phyloP scores from a whole-genome alignment of 116 monocot species.

The Zostera marina region DNA sequence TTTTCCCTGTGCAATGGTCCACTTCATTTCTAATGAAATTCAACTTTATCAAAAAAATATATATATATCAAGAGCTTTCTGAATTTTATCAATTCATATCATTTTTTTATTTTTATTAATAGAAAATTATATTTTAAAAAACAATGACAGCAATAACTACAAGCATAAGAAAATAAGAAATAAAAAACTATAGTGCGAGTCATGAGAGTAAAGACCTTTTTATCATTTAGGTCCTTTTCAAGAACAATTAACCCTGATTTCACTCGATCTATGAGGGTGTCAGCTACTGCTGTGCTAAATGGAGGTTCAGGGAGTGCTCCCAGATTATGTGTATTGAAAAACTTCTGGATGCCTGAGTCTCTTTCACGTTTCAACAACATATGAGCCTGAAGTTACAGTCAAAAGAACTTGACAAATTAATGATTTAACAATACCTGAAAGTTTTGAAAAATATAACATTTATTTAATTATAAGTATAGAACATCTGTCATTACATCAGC shows the following conservation, averaged over 20 bases:
- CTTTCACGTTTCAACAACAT: conserved; percentile 45
- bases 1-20: no score
- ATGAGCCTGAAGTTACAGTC: conserved; percentile 39
- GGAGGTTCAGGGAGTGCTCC: conserved; percentile 58
- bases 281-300: conserved; percentile 51
- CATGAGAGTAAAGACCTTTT: conserved; percentile 43
- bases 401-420: neutral
- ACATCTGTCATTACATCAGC: conserved; percentile 44
- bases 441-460: neutral
- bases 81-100: no score
- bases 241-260: conserved; percentile 46
- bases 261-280: conserved; percentile 36
- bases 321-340: conserved; percentile 61
- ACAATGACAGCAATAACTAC: no score
- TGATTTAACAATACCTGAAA: neutral
- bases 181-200: neutral
- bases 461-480: conserved; percentile 5
- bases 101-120: no score
- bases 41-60: no score
- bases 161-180: neutral
- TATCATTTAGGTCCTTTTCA: conserved; percentile 66
- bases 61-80: no score
- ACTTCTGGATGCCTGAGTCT: conserved; percentile 49
- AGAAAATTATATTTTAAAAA: no score
- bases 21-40: no score